Evolutionary conservation across 371 early-diverging fungal genomes (phyloP).

Genomic region (Pancytospora philotis): DNA sequence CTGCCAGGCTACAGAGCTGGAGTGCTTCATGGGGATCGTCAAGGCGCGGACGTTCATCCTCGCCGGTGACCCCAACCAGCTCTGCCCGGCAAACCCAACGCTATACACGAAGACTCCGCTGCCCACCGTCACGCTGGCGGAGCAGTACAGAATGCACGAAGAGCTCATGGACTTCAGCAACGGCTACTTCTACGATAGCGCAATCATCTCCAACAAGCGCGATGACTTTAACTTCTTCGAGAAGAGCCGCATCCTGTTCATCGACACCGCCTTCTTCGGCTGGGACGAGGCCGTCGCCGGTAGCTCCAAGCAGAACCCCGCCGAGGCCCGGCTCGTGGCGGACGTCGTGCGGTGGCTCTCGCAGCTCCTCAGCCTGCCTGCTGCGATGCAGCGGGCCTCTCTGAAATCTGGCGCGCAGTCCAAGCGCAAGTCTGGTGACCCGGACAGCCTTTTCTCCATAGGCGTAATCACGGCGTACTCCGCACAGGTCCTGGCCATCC

Average conservation of each 20-base stretch:
- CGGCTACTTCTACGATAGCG: conserved; percentile 46
- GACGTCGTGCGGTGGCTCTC: conserved; percentile 19
- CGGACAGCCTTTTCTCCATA: conserved; percentile 16
- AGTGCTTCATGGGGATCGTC: conserved; percentile 75
- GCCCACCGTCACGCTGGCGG: conserved; percentile 38
- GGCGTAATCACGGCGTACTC: conserved; percentile 56
- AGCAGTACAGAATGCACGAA: conserved; percentile 56
- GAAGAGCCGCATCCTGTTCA: not conserved
- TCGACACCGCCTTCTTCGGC: conserved; percentile 33
- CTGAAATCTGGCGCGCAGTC: not conserved
- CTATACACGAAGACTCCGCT: conserved; percentile 27
- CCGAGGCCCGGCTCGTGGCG: conserved; percentile 13
- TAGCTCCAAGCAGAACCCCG: conserved; percentile 20
- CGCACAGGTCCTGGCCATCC: conserved; percentile 34
- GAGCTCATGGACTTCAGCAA: conserved; percentile 36
- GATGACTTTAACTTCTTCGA: conserved; percentile 1
- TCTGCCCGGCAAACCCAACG: conserved; percentile 48
- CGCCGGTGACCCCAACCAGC: conserved; percentile 91
- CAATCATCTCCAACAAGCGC: conserved; percentile 2
- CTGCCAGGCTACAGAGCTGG: conserved; percentile 80
- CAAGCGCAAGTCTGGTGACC: not conserved
- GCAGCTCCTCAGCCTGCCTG: not conserved
- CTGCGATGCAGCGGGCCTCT: not conserved
- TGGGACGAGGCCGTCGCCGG: conserved; percentile 3
- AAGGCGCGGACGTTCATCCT: conserved; percentile 71